Evolutionary conservation across 345 rosid genomes (phyloP).

Genomic region (Citrus medica): DNA sequence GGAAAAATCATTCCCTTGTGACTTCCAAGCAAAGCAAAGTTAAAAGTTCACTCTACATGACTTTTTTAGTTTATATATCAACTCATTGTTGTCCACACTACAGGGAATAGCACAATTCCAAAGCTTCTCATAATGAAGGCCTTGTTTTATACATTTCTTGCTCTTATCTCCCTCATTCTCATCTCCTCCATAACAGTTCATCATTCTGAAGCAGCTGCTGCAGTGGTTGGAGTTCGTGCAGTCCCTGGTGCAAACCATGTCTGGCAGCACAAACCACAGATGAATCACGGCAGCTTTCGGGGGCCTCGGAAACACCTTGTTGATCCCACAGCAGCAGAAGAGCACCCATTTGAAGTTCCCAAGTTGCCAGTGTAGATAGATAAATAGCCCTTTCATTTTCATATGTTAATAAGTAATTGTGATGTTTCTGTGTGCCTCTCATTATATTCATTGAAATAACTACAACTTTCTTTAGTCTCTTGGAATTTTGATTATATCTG

Average conservation of each 20-base stretch:
- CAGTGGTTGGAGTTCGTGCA: not conserved
- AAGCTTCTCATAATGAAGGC: conserved; percentile 22
- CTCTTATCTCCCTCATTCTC: conserved; percentile 18
- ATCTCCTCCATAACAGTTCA: conserved; percentile 7
- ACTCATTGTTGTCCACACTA: not conserved
- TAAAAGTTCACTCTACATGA: not conserved
- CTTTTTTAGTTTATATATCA: not conserved
- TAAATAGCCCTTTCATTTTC: not conserved
- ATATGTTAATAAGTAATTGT: not conserved
- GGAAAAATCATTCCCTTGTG: not conserved
- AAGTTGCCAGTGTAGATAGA: conserved; percentile 29
- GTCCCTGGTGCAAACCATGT: not conserved
- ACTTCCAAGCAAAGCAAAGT: conserved; percentile 27
- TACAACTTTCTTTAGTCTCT: not conserved
- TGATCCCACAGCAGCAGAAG: conserved; percentile 22
- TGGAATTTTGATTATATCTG: no score
- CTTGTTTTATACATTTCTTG: conserved; percentile 9
- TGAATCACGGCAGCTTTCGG: conserved; percentile 43
- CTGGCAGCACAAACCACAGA: conserved; percentile 13
- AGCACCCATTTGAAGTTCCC: conserved; percentile 27
- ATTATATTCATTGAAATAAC: not conserved
- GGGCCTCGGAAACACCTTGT: conserved; percentile 37
- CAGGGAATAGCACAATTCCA: not conserved
- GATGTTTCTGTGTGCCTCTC: not conserved
- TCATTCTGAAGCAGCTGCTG: conserved; percentile 14